Evolutionary conservation across 179 eudicot species (phyloP), one percentile per base, ranked within the genome.

Genomic region (Gypsophila paniculata): DNA sequence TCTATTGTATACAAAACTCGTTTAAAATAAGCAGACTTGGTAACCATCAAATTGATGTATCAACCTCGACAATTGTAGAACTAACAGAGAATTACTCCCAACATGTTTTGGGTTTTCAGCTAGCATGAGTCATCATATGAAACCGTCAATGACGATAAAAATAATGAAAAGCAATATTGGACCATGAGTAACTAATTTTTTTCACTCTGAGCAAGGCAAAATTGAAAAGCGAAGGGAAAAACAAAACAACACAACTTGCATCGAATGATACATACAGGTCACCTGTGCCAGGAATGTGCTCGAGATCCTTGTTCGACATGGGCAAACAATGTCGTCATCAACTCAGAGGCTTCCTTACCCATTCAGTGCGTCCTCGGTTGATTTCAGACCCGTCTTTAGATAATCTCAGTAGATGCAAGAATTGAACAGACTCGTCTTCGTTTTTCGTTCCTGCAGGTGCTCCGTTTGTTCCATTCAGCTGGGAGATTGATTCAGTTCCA

Each of bases 321-420:
- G 10, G 34, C n/a, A 25, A 29, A 10, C 39, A 11, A 11, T 25
- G 5, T 15, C 21, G n/a, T 69, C 46, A 70, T 38, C 42, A 71
- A 65, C 73, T 75, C 71, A 21, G 67, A 54, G 82, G 71, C 54
- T 91, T 93, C 85, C 80, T 86, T 74, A 89, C 87, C 98, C 98
- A 93, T 76, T 88, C 96, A 7, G 98, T 89, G 63, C 93, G 88
- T 17, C 91, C 96, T 49, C 97, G 81, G 76, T 91, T 93, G 29
- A 93, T 89, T 77, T 93, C 97, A 22, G 84, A 84, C 21, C 91
- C 90, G 53, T 83, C 79, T 17, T 70, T 57, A 0, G 89, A 80
- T 78, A 91, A 80, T 82, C 91, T 86, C 85, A 93, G 36, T 15
- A 91, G 71, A 82, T 93, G 98, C 78, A 91, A 76, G 79, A 88